phyloP scores from a whole-genome alignment of 495 filamentous ascomycete genomes.

The Aspergillus campestris region DNA sequence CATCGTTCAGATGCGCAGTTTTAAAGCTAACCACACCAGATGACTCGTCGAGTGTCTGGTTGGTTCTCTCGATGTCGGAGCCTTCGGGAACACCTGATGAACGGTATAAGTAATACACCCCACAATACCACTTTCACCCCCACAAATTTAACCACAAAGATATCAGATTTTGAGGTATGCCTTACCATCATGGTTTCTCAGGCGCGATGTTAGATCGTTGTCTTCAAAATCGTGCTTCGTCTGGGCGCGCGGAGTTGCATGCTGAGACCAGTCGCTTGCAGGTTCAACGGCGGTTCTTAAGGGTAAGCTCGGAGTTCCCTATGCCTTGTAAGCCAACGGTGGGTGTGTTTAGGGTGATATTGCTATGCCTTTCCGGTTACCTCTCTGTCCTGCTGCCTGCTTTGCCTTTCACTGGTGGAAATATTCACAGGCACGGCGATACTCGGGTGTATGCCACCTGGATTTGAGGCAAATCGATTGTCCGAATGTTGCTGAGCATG shows the following conservation, averaged over 20 bases:
- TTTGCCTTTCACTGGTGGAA: no score
- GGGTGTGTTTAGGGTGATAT: no score
- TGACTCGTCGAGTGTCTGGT: conserved; percentile 33
- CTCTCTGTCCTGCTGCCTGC: no score
- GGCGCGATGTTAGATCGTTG: conserved; percentile 34
- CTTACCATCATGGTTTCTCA: conserved; percentile 66
- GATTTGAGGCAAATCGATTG: no score
- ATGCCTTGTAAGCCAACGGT: no score
- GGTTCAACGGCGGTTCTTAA: conserved; percentile 62
- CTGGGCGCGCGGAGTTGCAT: conserved; percentile 74
- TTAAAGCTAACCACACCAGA: conserved; percentile 14
- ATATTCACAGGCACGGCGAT: no score
- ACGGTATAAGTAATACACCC: conserved; percentile 9
- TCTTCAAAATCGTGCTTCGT: conserved; percentile 64
- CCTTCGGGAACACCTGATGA: conserved; percentile 39
- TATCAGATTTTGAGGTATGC: not conserved
- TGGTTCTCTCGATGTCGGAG: conserved; percentile 23
- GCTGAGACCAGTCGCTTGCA: conserved; percentile 53
- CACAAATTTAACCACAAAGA: no score
- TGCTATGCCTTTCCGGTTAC: no score
- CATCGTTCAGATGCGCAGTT: conserved; percentile 28
- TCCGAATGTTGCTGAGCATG: no score
- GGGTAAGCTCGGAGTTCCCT: no score
- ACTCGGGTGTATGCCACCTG: no score
- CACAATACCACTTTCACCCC: no score